These are phyloP conservation scores for Cucumis sativus DNA, from an alignment of 306 rosid genomes.

Conservation along the genomic window Cucumber_9930_V3 NC_026655.2:4919001-4919500, in stretches of 20 bases:
- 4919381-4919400: conserved; percentile 65
- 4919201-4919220: background rate
- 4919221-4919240: background rate
- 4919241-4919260: background rate
- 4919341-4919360: conserved; percentile 81
- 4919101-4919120: too few relatives aligned
- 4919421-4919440: conserved; percentile 90
- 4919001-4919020: too few relatives aligned
- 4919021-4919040: too few relatives aligned
- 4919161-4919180: background rate
- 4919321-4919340: conserved; percentile 78
- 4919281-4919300: conserved; percentile 78
- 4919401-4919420: conserved; percentile 81
- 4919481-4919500: conserved; percentile 95
- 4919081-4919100: too few relatives aligned
- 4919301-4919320: conserved; percentile 75
- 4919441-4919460: conserved; percentile 77
- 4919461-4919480: conserved; percentile 82
- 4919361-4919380: conserved; percentile 69
- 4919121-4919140: too few relatives aligned
- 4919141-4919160: too few relatives aligned
- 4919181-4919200: background rate
- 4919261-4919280: conserved; percentile 75
- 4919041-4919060: too few relatives aligned
- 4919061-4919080: too few relatives aligned